A percentile compares a stretch with the other conserved stretches of the same genome.
These are phyloP conservation scores for Fusarium luffae DNA, from an alignment of 2,329 filamentous ascomycete genomes.

Conservation along the genomic window DNA sequence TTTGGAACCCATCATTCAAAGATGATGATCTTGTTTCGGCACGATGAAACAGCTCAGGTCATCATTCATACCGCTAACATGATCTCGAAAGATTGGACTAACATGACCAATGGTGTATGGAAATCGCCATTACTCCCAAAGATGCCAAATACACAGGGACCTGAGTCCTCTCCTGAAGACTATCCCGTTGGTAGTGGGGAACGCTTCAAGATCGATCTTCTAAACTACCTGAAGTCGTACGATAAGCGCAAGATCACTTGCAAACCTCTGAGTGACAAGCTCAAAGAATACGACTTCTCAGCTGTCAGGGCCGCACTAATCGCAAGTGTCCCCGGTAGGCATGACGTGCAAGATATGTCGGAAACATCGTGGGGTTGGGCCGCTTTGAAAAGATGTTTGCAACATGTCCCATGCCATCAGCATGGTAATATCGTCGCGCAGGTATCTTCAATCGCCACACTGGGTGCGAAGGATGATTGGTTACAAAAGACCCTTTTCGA, in stretches of 20 bases:
- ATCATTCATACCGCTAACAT: slow-evolving; percentile 92
- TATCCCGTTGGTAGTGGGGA: slow-evolving; percentile 65
- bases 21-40: slow-evolving; percentile 85
- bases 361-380: slow-evolving; percentile 81
- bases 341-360: slow-evolving; percentile 60
- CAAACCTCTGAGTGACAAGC: slow-evolving; percentile 64
- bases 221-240: slow-evolving; percentile 79
- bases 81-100: slow-evolving; percentile 87
- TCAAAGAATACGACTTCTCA: slow-evolving; percentile 76
- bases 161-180: slow-evolving; percentile 1
- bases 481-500: slow-evolving; percentile 72
- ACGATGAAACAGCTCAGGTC: slow-evolving; percentile 80
- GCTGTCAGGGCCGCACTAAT: slow-evolving; percentile 75
- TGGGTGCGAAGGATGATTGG: slow-evolving; percentile 79
- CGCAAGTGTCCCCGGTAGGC: slow-evolving; percentile 80
- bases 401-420: slow-evolving; percentile 59
- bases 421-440: slow-evolving; percentile 65
- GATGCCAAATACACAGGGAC: slow-evolving; percentile 18
- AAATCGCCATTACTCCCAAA: slow-evolving; percentile 75
- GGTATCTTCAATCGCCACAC: slow-evolving; percentile 84
- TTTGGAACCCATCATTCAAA: slow-evolving; percentile 90
- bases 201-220: slow-evolving; percentile 79
- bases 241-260: slow-evolving; percentile 66
- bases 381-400: slow-evolving; percentile 70
- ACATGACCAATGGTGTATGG: slow-evolving; percentile 90